Evolutionary conservation across 2,329 filamentous ascomycete genomes (phyloP).

Genomic region (Alternaria brassicicola): DNA sequence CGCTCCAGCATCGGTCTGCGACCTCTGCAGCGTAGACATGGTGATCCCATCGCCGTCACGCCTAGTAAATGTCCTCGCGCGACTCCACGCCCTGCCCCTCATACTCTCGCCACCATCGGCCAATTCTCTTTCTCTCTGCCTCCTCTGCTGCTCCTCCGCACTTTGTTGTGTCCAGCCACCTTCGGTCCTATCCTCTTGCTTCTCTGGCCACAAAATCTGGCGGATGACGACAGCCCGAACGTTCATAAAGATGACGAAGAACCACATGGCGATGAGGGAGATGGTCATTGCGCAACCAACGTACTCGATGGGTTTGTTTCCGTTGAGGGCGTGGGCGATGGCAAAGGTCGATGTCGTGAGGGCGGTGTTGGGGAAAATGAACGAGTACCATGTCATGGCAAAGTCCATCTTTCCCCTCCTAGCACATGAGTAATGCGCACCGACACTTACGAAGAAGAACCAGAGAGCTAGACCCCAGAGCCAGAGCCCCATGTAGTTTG

Average conservation of each 20-base stretch:
- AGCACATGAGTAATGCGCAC: constrained; percentile 73
- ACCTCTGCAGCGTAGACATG: constrained; percentile 6
- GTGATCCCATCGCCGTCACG: constrained; percentile 7
- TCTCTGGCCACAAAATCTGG: constrained; percentile 78
- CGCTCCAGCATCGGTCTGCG: constrained; percentile 18
- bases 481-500: constrained; percentile 74
- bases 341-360: constrained; percentile 74
- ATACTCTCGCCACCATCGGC: constrained; percentile 28
- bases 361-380: constrained; percentile 81
- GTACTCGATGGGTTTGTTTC: constrained; percentile 63
- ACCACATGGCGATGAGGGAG: constrained; percentile 70
- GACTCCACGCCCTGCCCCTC: constrained; percentile 26
- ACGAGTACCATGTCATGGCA: constrained; percentile 85
- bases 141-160: constrained; percentile 38
- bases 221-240: constrained; percentile 67
- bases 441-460: constrained; percentile 83
- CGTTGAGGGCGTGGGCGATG: constrained; percentile 63
- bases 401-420: constrained; percentile 69
- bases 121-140: constrained; percentile 15
- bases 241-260: constrained; percentile 73
- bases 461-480: constrained; percentile 82
- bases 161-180: constrained; percentile 59
- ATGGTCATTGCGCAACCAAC: constrained; percentile 71
- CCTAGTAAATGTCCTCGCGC: constrained; percentile 30
- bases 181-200: constrained; percentile 68